Conservation (phyloP, 1,284 basidiomycete genomes). For the Caloboletus inedulis region DNA sequence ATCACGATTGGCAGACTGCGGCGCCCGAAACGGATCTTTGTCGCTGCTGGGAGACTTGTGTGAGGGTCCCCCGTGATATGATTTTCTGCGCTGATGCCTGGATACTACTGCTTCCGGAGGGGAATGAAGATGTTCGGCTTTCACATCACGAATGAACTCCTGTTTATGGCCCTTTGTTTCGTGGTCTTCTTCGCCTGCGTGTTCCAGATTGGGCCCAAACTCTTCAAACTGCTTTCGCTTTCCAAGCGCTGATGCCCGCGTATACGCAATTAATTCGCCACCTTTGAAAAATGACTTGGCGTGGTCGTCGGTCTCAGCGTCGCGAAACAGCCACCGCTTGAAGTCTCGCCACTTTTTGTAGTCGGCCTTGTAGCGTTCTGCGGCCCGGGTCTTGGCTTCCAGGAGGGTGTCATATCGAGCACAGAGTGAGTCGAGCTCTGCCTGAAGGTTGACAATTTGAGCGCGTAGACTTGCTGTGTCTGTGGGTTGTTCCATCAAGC, state of each 20-base stretch:
- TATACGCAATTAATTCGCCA: constrained; percentile 8
- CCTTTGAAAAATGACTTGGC: constrained; percentile 17
- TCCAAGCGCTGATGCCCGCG: constrained; percentile 21
- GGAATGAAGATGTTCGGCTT: background rate
- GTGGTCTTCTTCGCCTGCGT: constrained; percentile 1
- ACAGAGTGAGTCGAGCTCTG: constrained; percentile 39
- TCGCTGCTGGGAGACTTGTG: constrained; percentile 7
- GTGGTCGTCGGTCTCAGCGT: constrained; percentile 31
- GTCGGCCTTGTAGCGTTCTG: constrained; percentile 46
- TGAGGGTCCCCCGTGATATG: constrained; percentile 16
- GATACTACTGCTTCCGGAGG: background rate
- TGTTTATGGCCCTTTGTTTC: constrained; percentile 3
- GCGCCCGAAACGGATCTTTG: constrained; percentile 9
- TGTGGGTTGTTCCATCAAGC: constrained; percentile 7
- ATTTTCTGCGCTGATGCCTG: constrained; percentile 18
- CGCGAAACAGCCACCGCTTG: constrained; percentile 41
- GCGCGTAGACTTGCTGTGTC: constrained; percentile 8
- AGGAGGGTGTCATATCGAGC: constrained; percentile 41
- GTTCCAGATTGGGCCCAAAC: constrained; percentile 11
- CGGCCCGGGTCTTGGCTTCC: constrained; percentile 38
- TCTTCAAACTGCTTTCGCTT: constrained; percentile 32
- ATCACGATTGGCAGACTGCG: background rate
- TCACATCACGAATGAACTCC: constrained; percentile 1
- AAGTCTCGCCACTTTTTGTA: constrained; percentile 49
- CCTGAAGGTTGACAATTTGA: constrained; percentile 27